Evolutionary conservation across 2,329 filamentous ascomycete genomes (phyloP).

Genomic region (Torrubiellomyces zombiae): DNA sequence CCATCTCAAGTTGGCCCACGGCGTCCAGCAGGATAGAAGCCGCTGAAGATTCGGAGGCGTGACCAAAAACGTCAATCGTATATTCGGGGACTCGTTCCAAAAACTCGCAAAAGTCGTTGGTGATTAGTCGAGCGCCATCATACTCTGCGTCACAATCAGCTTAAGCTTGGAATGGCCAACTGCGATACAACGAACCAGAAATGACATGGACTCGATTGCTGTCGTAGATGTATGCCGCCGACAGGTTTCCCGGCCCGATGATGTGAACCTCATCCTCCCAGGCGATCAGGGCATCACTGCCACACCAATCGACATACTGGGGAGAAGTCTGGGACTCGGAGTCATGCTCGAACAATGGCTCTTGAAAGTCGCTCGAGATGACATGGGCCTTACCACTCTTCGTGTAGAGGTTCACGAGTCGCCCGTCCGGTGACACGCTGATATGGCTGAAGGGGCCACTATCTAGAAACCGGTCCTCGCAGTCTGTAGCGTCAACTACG

Average conservation of each 20-base stretch:
- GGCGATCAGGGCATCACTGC: constrained; percentile 82
- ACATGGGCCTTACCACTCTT: constrained; percentile 76
- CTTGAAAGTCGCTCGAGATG: constrained; percentile 89
- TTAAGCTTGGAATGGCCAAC: background rate
- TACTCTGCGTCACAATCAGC: constrained; percentile 27
- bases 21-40: constrained; percentile 90
- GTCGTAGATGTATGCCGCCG: constrained; percentile 73
- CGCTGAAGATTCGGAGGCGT: constrained; percentile 75
- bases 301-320: constrained; percentile 87
- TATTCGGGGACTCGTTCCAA: constrained; percentile 83
- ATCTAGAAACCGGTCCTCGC: constrained; percentile 78
- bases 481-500: constrained; percentile 74
- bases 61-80: constrained; percentile 75
- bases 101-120: constrained; percentile 92
- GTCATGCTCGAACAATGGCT: constrained; percentile 79
- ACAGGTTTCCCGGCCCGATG: constrained; percentile 67
- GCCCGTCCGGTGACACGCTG: constrained; percentile 78
- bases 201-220: constrained; percentile 76
- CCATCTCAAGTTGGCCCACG: constrained; percentile 74
- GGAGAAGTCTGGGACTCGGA: constrained; percentile 73
- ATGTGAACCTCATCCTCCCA: constrained; percentile 98
- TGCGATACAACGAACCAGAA: constrained; percentile 37
- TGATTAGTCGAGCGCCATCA: constrained; percentile 81
- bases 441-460: constrained; percentile 88
- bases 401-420: constrained; percentile 76